Percentiles rank a stretch among this genome's conserved stretches.
Conservation (phyloP, 805 yeast genomes). For the Pichia rugopelliculosa region DNA sequence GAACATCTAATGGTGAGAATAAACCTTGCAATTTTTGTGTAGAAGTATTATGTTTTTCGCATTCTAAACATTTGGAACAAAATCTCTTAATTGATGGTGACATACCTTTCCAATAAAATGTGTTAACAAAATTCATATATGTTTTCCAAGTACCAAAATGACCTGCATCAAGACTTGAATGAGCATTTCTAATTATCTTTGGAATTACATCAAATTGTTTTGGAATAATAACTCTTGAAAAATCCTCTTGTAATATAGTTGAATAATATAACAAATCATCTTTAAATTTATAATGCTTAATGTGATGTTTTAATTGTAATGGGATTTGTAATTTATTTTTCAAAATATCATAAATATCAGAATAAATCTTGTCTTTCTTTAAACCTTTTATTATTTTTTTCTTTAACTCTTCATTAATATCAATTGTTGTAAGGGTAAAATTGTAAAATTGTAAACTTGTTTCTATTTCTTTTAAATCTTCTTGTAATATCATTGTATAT, state of each 20-base stretch:
- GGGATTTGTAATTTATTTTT: background rate
- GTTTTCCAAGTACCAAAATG: constrained; percentile 1
- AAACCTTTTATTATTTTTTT: too few species aligned
- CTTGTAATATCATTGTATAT: background rate
- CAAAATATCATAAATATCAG: too few species aligned
- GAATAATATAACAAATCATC: constrained; percentile 1
- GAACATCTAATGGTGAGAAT: background rate
- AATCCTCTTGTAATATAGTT: background rate
- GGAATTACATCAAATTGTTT: background rate
- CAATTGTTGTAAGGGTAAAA: too few species aligned
- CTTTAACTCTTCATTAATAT: too few species aligned
- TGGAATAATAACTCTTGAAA: background rate
- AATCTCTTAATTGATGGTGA: background rate
- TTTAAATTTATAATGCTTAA: background rate
- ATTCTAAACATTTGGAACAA: background rate
- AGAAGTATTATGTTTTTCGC: background rate
- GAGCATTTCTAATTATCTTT: background rate
- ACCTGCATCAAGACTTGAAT: background rate
- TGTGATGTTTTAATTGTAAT: background rate
- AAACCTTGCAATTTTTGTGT: background rate
- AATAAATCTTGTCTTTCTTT: too few species aligned
- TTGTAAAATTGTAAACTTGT: too few species aligned
- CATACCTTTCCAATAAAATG: background rate
- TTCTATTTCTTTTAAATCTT: too few species aligned
- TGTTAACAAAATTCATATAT: background rate